Evolutionary conservation across 164 flowering plant genomes (phyloP).

Genomic region (Vitis labrusca): DNA sequence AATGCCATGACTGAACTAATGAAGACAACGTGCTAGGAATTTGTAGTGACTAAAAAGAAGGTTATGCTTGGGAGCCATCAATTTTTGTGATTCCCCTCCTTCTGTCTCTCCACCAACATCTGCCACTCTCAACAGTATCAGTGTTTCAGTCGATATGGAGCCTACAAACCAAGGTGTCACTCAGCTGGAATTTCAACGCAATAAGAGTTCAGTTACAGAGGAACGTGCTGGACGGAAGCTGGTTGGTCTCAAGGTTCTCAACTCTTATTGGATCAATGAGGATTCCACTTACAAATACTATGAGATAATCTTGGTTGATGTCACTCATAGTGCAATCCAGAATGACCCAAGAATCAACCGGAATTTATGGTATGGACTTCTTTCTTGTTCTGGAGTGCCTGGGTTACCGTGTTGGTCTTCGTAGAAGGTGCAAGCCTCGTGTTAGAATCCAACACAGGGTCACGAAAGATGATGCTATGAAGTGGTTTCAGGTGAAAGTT

Average conservation of each 20-base stretch:
- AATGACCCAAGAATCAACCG: slow-evolving; percentile 42
- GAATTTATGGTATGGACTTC: slow-evolving; percentile 35
- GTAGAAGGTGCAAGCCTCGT: slow-evolving; percentile 20
- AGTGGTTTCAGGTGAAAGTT: slow-evolving; percentile 12
- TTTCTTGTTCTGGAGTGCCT: slow-evolving; percentile 19
- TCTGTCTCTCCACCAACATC: slow-evolving; percentile 1
- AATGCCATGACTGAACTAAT: no score
- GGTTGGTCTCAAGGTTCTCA: slow-evolving; percentile 7
- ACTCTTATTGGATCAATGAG: slow-evolving; percentile 12
- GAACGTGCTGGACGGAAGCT: slow-evolving; percentile 11
- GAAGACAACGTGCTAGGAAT: no score
- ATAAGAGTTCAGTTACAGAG: slow-evolving; percentile 27
- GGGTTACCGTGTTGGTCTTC: slow-evolving; percentile 17
- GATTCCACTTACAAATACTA: slow-evolving; percentile 18
- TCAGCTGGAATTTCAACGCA: slow-evolving; percentile 27
- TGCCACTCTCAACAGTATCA: background rate
- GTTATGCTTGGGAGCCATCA: no score
- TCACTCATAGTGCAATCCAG: background rate
- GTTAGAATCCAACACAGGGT: slow-evolving; percentile 3
- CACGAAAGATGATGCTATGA: slow-evolving; percentile 6
- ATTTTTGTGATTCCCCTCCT: background rate
- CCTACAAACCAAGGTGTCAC: slow-evolving; percentile 41
- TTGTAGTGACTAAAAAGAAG: no score
- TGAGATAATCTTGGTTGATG: slow-evolving; percentile 9
- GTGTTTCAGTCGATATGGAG: slow-evolving; percentile 8